phyloP scores from a whole-genome alignment of 2,329 filamentous ascomycete genomes.

The Fusarium robinianum region DNA sequence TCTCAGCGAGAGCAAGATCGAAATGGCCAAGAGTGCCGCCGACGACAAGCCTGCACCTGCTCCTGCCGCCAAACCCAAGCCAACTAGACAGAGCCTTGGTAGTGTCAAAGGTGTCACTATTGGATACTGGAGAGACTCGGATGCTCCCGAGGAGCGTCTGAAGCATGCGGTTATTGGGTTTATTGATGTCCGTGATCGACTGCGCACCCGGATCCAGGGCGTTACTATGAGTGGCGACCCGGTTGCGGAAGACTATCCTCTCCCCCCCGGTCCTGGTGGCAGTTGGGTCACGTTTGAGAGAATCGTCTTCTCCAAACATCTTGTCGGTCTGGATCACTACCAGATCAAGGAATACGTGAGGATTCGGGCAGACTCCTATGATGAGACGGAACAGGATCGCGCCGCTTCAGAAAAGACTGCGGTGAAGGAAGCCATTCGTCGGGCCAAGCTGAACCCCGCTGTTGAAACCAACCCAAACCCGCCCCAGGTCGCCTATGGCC shows the following conservation, averaged over 20 bases:
- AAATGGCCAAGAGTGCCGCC: slow-evolving; percentile 41
- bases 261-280: slow-evolving; percentile 63
- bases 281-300: slow-evolving; percentile 68
- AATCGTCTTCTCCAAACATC: slow-evolving; percentile 61
- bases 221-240: slow-evolving; percentile 53
- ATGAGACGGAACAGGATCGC: slow-evolving; percentile 47
- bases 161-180: slow-evolving; percentile 66
- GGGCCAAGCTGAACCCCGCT: slow-evolving; percentile 49
- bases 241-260: slow-evolving; percentile 51
- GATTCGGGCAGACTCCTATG: slow-evolving; percentile 50
- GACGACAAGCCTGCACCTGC: slow-evolving; percentile 37
- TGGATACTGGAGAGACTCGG: slow-evolving; percentile 65
- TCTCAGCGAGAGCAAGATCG: slow-evolving; percentile 53
- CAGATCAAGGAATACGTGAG: slow-evolving; percentile 67
- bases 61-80: slow-evolving; percentile 33
- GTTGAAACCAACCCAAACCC: slow-evolving; percentile 49
- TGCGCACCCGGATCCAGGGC: slow-evolving; percentile 62
- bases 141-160: slow-evolving; percentile 50
- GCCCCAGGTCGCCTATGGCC: slow-evolving; percentile 56
- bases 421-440: slow-evolving; percentile 52
- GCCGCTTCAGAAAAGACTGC: slow-evolving; percentile 48
- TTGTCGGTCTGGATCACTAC: slow-evolving; percentile 59
- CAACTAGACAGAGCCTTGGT: slow-evolving; percentile 36
- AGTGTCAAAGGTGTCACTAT: slow-evolving; percentile 55
- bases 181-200: slow-evolving; percentile 63